These are phyloP conservation scores for Alternaria tenuissima DNA, from an alignment of 2,329 filamentous ascomycete genomes.

Conservation along the genomic window DNA sequence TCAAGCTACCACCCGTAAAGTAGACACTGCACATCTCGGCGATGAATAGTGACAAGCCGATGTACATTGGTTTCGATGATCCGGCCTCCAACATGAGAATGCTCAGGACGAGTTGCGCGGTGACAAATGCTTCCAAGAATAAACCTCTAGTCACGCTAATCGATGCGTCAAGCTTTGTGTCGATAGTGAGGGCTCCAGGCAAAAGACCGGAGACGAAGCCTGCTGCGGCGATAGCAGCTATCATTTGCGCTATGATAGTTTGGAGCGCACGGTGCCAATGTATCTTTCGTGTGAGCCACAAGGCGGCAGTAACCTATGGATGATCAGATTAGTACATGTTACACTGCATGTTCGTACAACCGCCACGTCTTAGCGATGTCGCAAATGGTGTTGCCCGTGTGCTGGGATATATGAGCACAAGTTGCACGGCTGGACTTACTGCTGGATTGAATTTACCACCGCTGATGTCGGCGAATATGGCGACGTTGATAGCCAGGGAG, in stretches of 20 bases:
- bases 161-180: constrained; percentile 30
- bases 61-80: constrained; percentile 72
- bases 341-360: background rate
- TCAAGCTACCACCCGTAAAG: constrained; percentile 57
- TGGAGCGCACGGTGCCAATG: constrained; percentile 33
- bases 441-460: constrained; percentile 38
- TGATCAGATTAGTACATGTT: constrained; percentile 8
- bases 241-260: constrained; percentile 38
- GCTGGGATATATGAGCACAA: constrained; percentile 1
- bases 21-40: constrained; percentile 59
- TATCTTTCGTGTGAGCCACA: constrained; percentile 33
- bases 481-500: constrained; percentile 48
- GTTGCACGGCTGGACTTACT: constrained; percentile 32
- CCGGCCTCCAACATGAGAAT: constrained; percentile 66
- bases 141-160: constrained; percentile 38
- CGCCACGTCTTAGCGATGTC: background rate
- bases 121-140: constrained; percentile 44
- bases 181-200: constrained; percentile 38
- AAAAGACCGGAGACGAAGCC: constrained; percentile 41
- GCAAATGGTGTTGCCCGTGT: constrained; percentile 32
- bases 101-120: constrained; percentile 45
- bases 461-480: constrained; percentile 48
- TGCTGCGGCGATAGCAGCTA: constrained; percentile 42
- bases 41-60: constrained; percentile 75
- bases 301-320: constrained; percentile 34